Percentiles rank a stretch among this genome's conserved stretches.
phyloP scores from a whole-genome alignment of 2,329 filamentous ascomycete species.

The Pseudocercospora vitis region DNA sequence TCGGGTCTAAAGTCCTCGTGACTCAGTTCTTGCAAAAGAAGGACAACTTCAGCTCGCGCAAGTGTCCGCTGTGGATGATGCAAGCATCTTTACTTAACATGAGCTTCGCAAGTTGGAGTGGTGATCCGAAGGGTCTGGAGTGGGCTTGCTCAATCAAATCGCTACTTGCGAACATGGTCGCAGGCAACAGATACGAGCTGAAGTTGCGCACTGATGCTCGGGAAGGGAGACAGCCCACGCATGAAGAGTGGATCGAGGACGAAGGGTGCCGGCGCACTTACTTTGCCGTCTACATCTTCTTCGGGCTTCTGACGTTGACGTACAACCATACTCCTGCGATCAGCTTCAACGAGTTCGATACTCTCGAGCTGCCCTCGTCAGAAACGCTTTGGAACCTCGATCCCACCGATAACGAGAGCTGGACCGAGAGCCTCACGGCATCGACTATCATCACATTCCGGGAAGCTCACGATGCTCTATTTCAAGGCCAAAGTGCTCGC shows the following conservation, averaged over 20 bases:
- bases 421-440: constrained; percentile 73
- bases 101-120: constrained; percentile 99
- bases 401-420: constrained; percentile 72
- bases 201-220: constrained; percentile 90
- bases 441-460: constrained; percentile 82
- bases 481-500: constrained; percentile 84
- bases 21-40: constrained; percentile 98
- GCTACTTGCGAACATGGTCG: constrained; percentile 96
- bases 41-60: constrained; percentile 96
- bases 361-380: constrained; percentile 85
- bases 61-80: constrained; percentile 98
- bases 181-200: constrained; percentile 92
- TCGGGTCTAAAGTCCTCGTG: constrained; percentile 94
- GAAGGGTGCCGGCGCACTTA: constrained; percentile 96
- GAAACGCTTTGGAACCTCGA: constrained; percentile 93
- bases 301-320: constrained; percentile 87
- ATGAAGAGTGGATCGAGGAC: constrained; percentile 92
- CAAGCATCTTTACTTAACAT: constrained; percentile 96
- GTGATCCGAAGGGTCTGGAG: constrained; percentile 93
- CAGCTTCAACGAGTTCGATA: constrained; percentile 97
- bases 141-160: constrained; percentile 99
- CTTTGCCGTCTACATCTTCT: constrained; percentile 99
- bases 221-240: constrained; percentile 70
- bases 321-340: constrained; percentile 98
- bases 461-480: constrained; percentile 90